Percentiles rank a stretch among this genome's conserved stretches.
These are phyloP conservation scores for Mortierella antarctica DNA, from an alignment of 192 early-diverging fungal species.

Conservation along the genomic window DNA sequence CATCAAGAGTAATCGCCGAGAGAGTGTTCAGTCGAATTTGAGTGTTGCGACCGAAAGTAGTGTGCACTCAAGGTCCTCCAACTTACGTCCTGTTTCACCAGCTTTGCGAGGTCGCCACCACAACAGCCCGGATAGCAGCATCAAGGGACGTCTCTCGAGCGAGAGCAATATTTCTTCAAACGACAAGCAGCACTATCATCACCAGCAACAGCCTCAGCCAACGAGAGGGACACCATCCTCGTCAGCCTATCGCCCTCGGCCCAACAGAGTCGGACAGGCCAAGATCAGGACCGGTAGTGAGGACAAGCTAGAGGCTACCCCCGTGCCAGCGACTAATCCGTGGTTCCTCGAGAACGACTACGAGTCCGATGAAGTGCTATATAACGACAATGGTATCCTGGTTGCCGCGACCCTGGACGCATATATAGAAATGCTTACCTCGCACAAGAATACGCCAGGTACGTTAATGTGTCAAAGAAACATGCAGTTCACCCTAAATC, in stretches of 20 bases:
- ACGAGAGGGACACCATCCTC: not conserved
- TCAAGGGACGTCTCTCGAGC: conserved; percentile 20
- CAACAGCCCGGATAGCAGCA: not conserved
- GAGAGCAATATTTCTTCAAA: conserved; percentile 23
- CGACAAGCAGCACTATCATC: conserved; percentile 6
- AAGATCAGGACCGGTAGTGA: conserved; percentile 14
- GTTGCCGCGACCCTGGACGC: conserved; percentile 69
- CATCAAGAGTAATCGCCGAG: conserved; percentile 22
- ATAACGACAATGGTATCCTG: conserved; percentile 67
- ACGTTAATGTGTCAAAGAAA: not conserved
- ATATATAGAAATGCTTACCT: conserved; percentile 69
- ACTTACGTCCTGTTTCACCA: conserved; percentile 19
- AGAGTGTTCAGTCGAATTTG: conserved; percentile 22
- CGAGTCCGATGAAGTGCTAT: conserved; percentile 59
- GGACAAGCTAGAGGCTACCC: not conserved
- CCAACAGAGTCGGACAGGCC: conserved; percentile 22
- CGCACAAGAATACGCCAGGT: conserved; percentile 62
- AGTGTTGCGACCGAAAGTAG: conserved; percentile 25
- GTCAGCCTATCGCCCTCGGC: conserved; percentile 17
- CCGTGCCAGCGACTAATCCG: not conserved
- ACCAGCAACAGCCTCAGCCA: not conserved
- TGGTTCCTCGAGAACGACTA: conserved; percentile 71
- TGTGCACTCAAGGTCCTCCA: not conserved
- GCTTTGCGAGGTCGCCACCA: not conserved
- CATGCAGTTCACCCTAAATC: too few relatives aligned